Base-by-base conservation (phyloP, 129 eudicot genomes). In the Artemisia annua region DNA sequence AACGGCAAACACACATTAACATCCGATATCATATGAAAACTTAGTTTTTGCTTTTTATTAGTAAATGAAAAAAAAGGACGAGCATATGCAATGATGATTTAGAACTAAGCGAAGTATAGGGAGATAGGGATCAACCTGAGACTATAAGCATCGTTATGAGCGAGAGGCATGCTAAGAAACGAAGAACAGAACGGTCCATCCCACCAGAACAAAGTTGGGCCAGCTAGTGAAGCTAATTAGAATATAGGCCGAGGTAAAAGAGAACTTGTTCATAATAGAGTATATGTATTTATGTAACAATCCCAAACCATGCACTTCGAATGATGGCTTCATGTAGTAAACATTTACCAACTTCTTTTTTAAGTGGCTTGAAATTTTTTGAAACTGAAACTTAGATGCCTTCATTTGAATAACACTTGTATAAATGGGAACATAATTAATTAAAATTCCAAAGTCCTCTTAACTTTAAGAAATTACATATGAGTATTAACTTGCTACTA, bases 311-410 rank as follows among this genome's bases (percentile, higher is more conserved):
- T 74, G 72, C 65, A 14, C 2, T 63, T 78, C 48, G 67, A 65
- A 64, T 78, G 82, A 71, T 64, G 48, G 63, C 73, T 71, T 78
- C 82, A 78, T 66, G 82, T 71, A 30, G 10, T 78, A 71, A 63
- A 78, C 82, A 78, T 78, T 59, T 71, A 56, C 68, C 66, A 71
- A 66, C 82, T 71, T 78, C 78, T 19, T 20, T 17, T 61, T 17
- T 12, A 20, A 20, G 24, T 20, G 24, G 24, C 16, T 3, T 53
- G 16, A 43, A 16, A 4, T 44, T 52, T 55, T 48, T 18, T 51
- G 52, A 44, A 48, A 75, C 19, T 54, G 22, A 28, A 39, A 64
- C 2, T 3, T 64, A 16, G 69, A 64, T 64, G 22, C 1, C 26
- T n/a, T 24, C 66, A 24, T 14, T 14, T 11, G 32, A 30, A 9